Conservation (phyloP, 2,329 filamentous ascomycete genomes). For the Pseudogymnoascus sp. region DNA sequence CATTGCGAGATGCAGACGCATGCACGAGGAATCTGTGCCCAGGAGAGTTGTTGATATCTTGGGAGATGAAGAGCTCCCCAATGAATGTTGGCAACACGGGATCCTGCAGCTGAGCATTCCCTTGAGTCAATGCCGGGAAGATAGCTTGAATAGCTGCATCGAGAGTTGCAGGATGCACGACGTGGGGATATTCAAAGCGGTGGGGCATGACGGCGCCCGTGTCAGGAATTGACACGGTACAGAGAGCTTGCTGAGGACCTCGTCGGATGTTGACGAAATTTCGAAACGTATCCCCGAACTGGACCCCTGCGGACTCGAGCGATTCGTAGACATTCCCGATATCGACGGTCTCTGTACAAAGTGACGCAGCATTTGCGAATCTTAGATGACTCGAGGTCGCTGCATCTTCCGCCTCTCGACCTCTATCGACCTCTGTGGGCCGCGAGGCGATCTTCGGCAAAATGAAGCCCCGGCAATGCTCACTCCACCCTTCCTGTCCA, state of each 20-base stretch:
- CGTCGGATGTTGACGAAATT: background rate
- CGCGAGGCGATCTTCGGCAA: too few species aligned
- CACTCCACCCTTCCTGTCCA: constrained; percentile 20
- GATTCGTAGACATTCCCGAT: constrained; percentile 17
- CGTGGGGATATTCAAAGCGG: constrained; percentile 26
- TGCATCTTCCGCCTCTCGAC: too few species aligned
- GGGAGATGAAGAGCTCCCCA: constrained; percentile 28
- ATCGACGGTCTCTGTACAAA: constrained; percentile 9
- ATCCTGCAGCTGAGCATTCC: constrained; percentile 17
- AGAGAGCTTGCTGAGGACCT: background rate
- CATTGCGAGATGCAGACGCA: too few species aligned
- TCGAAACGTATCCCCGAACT: constrained; percentile 11
- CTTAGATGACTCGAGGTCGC: too few species aligned
- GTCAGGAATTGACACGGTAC: constrained; percentile 17
- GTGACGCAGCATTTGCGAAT: too few species aligned
- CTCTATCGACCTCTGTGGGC: too few species aligned
- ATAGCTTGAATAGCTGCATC: constrained; percentile 30
- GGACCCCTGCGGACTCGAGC: constrained; percentile 15
- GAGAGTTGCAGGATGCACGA: constrained; percentile 32
- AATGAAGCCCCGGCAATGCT: constrained; percentile 22
- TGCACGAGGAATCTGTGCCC: constrained; percentile 20
- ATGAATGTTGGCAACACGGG: constrained; percentile 28
- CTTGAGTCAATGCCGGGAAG: constrained; percentile 24
- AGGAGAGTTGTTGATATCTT: constrained; percentile 19
- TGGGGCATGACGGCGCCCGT: constrained; percentile 29